Evolutionary conservation across 1,284 basidiomycete species (phyloP).

Genomic region (Melampsora medusae): DNA sequence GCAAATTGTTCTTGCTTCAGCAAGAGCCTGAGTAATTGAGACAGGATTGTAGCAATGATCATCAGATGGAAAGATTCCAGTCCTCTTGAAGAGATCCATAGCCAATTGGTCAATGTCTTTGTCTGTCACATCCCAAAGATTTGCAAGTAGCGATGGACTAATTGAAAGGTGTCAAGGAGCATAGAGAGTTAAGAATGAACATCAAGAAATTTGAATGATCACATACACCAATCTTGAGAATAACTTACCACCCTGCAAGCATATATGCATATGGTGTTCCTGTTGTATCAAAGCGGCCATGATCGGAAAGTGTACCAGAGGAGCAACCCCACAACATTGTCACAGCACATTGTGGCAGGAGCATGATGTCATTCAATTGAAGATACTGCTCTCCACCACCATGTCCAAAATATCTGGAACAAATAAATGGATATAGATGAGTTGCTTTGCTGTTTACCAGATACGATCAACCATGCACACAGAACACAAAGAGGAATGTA

Average conservation of each 20-base stretch:
- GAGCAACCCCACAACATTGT: constrained; percentile 99
- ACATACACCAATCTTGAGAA: no score
- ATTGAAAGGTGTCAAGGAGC: not conserved
- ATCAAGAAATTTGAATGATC: not conserved
- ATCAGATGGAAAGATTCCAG: constrained; percentile 7
- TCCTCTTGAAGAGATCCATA: constrained; percentile 69
- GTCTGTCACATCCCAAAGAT: constrained; percentile 98
- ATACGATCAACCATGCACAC: not conserved
- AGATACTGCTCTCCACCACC: constrained; percentile 93
- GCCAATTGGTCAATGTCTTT: constrained; percentile 91
- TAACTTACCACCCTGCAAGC: constrained; percentile 80
- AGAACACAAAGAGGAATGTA: constrained; percentile 2
- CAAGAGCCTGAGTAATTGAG: constrained; percentile 17
- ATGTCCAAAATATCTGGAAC: constrained; percentile 85
- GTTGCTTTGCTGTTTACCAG: no score
- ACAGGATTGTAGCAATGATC: not conserved
- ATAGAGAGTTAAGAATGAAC: not conserved
- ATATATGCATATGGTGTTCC: constrained; percentile 93
- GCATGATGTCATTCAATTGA: constrained; percentile 75
- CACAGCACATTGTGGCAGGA: constrained; percentile 78
- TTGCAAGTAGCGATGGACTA: constrained; percentile 87
- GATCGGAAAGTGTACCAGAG: constrained; percentile 77
- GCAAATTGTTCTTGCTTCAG: constrained; percentile 17
- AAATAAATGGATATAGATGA: no score
- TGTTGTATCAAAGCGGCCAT: constrained; percentile 86